These are phyloP conservation scores for Nemania abortiva DNA, from an alignment of 2,329 filamentous ascomycete species.

Conservation along the genomic window DNA sequence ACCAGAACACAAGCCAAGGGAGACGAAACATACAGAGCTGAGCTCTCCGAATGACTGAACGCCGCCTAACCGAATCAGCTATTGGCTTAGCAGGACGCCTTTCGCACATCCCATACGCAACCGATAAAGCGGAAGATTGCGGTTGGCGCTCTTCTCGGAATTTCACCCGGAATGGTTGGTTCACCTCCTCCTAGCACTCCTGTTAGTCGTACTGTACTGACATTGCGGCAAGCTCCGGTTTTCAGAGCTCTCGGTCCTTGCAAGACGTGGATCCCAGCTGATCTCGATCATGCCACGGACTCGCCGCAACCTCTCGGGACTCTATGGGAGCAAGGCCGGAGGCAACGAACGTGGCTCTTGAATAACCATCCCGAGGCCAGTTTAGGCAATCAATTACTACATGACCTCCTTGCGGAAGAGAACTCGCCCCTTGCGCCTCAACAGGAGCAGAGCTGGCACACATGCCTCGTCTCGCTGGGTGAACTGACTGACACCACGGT, in stretches of 20 bases:
- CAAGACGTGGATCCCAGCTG: conserved; percentile 45
- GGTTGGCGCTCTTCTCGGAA: conserved; percentile 49
- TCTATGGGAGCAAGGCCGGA: conserved; percentile 44
- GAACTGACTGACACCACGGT: conserved; percentile 61
- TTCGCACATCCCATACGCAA: conserved; percentile 45
- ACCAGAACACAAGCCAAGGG: conserved; percentile 38
- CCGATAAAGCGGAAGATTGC: conserved; percentile 47
- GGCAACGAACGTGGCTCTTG: conserved; percentile 61
- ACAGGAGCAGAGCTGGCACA: conserved; percentile 31
- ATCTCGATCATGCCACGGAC: conserved; percentile 21
- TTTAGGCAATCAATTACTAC: conserved; percentile 46
- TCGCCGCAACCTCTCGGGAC: conserved; percentile 18
- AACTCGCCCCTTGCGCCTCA: conserved; percentile 29
- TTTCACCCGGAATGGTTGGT: conserved; percentile 45
- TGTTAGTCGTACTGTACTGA: conserved; percentile 33
- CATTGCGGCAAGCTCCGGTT: conserved; percentile 44
- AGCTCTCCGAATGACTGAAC: conserved; percentile 52
- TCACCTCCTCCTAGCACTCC: background rate
- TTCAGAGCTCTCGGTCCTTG: conserved; percentile 45
- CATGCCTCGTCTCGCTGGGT: conserved; percentile 67
- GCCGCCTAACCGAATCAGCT: conserved; percentile 47
- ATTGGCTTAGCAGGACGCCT: conserved; percentile 51
- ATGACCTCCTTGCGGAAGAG: conserved; percentile 44
- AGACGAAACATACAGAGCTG: conserved; percentile 44
- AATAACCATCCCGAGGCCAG: conserved; percentile 64